phyloP scores from a whole-genome alignment of 73 alveolate species.

The Effrenium voratum region DNA sequence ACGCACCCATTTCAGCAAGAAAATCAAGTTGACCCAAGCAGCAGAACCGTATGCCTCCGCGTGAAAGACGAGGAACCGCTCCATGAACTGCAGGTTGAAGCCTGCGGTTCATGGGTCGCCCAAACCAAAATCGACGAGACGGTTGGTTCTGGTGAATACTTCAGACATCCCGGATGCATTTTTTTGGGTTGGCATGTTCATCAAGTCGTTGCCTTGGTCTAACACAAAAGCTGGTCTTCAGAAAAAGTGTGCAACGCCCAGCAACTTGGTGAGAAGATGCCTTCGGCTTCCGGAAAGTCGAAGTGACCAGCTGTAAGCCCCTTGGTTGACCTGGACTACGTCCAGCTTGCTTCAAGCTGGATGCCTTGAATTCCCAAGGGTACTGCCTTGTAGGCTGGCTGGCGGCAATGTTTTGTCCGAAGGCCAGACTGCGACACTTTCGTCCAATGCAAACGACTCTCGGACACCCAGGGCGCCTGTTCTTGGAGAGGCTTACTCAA shows the following conservation, averaged over 20 bases:
- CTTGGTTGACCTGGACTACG: too few relatives aligned
- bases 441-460: too few relatives aligned
- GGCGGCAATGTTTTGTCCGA: too few relatives aligned
- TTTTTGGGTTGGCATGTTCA: neutral
- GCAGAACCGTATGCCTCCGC: constrained; percentile 15
- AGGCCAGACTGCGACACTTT: too few relatives aligned
- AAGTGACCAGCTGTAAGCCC: too few relatives aligned
- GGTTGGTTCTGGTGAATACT: neutral
- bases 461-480: too few relatives aligned
- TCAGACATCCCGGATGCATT: neutral
- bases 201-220: neutral
- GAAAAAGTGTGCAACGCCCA: too few relatives aligned
- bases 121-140: neutral
- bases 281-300: neutral
- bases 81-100: constrained; percentile 71
- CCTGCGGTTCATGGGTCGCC: neutral
- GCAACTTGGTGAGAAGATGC: too few relatives aligned
- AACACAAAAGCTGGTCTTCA: neutral
- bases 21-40: neutral
- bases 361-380: too few relatives aligned
- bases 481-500: too few relatives aligned
- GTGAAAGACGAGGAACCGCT: constrained; percentile 51
- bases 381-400: too few relatives aligned
- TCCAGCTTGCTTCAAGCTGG: too few relatives aligned
- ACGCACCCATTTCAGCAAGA: neutral